Evolutionary conservation across 768 basidiomycete genomes (phyloP).

Genomic region (Hemileccinum impolitum): DNA sequence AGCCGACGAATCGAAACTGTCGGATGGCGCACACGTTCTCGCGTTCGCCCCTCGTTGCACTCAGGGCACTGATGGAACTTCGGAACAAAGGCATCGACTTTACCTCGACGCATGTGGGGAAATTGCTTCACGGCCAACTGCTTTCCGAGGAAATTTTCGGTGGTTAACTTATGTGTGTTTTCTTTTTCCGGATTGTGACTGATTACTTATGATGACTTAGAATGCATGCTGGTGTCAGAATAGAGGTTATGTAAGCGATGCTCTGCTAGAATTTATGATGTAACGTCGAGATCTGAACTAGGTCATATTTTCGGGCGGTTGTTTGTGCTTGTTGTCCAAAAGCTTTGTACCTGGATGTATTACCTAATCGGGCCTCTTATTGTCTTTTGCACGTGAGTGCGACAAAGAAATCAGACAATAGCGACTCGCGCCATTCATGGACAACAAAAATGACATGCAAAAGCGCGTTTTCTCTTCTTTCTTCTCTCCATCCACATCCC

Average conservation of each 20-base stretch:
- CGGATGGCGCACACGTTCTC: background rate
- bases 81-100: background rate
- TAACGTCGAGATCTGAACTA: no score
- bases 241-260: no score
- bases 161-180: no score
- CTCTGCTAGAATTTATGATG: no score
- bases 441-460: slow-evolving; percentile 23
- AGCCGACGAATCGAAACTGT: background rate
- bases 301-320: no score
- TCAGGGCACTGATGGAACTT: background rate
- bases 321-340: slow-evolving; percentile 18
- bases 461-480: slow-evolving; percentile 9
- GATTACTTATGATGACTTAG: no score
- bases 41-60: background rate
- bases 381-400: slow-evolving; percentile 20
- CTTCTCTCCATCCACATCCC: slow-evolving; percentile 1
- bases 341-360: slow-evolving; percentile 15
- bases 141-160: background rate
- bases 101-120: background rate
- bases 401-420: slow-evolving; percentile 22
- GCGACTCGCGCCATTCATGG: slow-evolving; percentile 3
- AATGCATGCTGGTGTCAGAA: no score
- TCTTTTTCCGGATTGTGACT: no score
- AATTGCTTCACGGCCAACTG: background rate
- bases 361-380: slow-evolving; percentile 18